Percentiles rank a stretch among this genome's conserved stretches.
Conservation (phyloP, 768 basidiomycete species). For the Kwoniella dejecticola region DNA sequence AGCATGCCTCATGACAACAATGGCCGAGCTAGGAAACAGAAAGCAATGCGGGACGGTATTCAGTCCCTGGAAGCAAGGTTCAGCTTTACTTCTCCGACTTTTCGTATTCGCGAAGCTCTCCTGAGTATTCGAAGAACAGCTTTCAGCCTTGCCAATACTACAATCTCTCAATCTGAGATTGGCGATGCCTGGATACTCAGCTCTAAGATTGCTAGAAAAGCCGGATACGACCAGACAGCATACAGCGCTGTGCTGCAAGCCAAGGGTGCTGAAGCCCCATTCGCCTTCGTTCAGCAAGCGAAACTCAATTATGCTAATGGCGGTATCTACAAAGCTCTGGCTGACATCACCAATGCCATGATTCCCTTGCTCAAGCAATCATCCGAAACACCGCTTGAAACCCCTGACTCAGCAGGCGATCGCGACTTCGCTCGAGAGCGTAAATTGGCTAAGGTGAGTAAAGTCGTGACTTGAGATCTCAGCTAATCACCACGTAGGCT, state of each 20-base stretch:
- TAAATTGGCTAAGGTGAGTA: constrained; percentile 68
- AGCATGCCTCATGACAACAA: constrained; percentile 16
- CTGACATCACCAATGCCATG: constrained; percentile 75
- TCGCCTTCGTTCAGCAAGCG: constrained; percentile 85
- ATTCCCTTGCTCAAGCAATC: constrained; percentile 25
- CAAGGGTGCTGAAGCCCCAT: constrained; percentile 68
- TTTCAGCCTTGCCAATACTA: constrained; percentile 58
- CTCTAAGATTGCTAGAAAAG: constrained; percentile 94
- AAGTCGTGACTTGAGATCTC: no score
- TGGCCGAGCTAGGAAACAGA: constrained; percentile 38
- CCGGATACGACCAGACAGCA: constrained; percentile 92
- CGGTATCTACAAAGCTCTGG: constrained; percentile 79
- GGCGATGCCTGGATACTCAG: constrained; percentile 86
- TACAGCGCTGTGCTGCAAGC: constrained; percentile 95
- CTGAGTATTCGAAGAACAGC: constrained; percentile 86
- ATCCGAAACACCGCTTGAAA: not conserved
- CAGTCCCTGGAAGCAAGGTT: constrained; percentile 66
- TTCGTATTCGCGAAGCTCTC: constrained; percentile 82
- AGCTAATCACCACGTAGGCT: constrained; percentile 57
- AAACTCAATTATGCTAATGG: constrained; percentile 79
- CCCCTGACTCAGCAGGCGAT: constrained; percentile 17
- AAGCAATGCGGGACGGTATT: constrained; percentile 59
- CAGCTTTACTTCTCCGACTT: constrained; percentile 78
- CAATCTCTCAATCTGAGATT: constrained; percentile 60
- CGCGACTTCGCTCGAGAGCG: constrained; percentile 32